Percentiles rank a stretch among this genome's conserved stretches.
Conservation (phyloP, 306 rosid genomes). For the Lupinus albus region DNA sequence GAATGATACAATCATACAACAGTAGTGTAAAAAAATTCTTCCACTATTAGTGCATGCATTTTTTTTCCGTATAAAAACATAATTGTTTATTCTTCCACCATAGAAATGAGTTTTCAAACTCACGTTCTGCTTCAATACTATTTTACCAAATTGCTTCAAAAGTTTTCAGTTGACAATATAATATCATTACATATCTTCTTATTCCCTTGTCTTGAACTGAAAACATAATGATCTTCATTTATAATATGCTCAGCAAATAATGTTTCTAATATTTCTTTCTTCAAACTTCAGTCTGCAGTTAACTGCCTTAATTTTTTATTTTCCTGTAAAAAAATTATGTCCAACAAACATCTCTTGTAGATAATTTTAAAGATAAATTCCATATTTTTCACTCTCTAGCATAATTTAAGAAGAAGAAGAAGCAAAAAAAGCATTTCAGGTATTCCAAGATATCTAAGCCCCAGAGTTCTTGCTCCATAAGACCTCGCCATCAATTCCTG, state of each 20-base stretch:
- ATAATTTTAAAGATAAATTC: no score
- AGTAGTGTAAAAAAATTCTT: no score
- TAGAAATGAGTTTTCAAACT: conserved; percentile 4
- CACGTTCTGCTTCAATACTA: neutral
- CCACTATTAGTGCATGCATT: no score
- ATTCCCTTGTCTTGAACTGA: conserved; percentile 19
- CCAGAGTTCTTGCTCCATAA: conserved; percentile 72
- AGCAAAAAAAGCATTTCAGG: neutral
- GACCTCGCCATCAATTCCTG: conserved; percentile 59
- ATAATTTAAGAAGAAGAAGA: conserved; percentile 33
- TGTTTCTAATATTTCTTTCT: conserved; percentile 5
- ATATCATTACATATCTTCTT: neutral
- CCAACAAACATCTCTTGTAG: no score
- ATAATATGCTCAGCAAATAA: conserved; percentile 1
- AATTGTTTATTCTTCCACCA: no score
- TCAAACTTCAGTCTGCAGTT: neutral
- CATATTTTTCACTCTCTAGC: neutral
- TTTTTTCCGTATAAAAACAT: no score
- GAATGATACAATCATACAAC: no score
- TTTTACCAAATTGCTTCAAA: conserved; percentile 1
- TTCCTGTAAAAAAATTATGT: no score
- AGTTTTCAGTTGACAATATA: neutral
- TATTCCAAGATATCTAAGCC: conserved; percentile 48
- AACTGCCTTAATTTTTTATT: neutral
- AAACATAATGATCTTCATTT: conserved; percentile 1